Evolutionary conservation across 2,329 filamentous ascomycete genomes (phyloP).

Genomic region (Alternaria dauci): DNA sequence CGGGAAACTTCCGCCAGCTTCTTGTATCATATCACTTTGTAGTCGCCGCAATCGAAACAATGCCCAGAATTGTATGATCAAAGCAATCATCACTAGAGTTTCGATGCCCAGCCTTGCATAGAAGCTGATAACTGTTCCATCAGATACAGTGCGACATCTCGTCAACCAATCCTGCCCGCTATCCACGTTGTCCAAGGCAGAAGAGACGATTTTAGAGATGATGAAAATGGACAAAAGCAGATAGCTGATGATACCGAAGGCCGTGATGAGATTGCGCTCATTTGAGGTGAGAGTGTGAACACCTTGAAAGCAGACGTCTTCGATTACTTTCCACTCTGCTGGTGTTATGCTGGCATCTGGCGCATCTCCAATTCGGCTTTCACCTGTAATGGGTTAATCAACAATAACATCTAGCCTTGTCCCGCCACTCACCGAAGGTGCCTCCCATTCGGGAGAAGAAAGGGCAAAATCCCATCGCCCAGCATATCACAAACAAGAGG

Average conservation of each 20-base stretch:
- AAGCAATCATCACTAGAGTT: conserved; percentile 1
- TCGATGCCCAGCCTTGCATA: not conserved
- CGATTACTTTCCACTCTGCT: conserved; percentile 17
- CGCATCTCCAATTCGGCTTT: conserved; percentile 14
- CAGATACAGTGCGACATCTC: not conserved
- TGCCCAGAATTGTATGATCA: conserved; percentile 27
- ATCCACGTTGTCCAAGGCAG: not conserved
- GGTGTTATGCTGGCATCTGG: conserved; percentile 13
- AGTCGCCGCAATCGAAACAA: conserved; percentile 27
- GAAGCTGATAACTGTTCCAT: not conserved
- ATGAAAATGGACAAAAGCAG: conserved; percentile 15
- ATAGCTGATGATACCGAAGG: conserved; percentile 16
- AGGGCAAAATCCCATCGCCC: conserved; percentile 26
- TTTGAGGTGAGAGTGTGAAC: not conserved
- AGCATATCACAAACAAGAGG: conserved; percentile 24
- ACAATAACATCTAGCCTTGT: not conserved
- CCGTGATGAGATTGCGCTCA: conserved; percentile 5
- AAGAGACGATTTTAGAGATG: conserved; percentile 12
- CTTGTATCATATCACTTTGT: conserved; percentile 24
- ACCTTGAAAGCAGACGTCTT: conserved; percentile 11
- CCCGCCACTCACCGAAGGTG: conserved; percentile 17
- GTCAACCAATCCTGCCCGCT: not conserved
- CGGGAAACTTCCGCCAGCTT: conserved; percentile 16
- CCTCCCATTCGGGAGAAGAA: conserved; percentile 29
- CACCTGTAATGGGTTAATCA: not conserved